Evolutionary conservation across 2,329 filamentous ascomycete species (phyloP).

Genomic region (Phyllosticta citribraziliensis): DNA sequence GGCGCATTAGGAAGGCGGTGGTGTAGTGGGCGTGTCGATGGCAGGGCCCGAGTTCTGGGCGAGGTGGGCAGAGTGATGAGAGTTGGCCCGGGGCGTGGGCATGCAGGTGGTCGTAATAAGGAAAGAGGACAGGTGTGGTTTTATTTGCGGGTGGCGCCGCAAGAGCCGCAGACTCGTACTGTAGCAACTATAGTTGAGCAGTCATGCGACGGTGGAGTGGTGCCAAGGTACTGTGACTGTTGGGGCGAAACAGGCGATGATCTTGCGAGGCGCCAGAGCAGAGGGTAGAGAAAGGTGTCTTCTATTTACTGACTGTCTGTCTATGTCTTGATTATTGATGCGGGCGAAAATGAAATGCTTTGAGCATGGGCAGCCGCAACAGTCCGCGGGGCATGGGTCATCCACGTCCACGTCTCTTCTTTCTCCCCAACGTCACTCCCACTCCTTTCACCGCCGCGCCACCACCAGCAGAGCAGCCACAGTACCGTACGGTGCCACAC

Average conservation of each 20-base stretch:
- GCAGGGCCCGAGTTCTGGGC: background rate
- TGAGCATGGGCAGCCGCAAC: background rate
- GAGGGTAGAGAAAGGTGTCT: background rate
- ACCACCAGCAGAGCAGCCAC: too few species aligned
- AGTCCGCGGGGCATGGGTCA: background rate
- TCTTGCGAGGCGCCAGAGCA: too few species aligned
- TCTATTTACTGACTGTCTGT: background rate
- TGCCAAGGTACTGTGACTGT: background rate
- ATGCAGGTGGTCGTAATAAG: background rate
- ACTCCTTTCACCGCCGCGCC: too few species aligned
- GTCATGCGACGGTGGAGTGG: constrained; percentile 3
- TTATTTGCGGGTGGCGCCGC: background rate
- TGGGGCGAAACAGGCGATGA: too few species aligned
- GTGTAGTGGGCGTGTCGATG: constrained; percentile 15
- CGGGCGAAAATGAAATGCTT: too few species aligned
- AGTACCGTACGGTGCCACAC: too few species aligned
- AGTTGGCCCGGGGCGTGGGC: background rate
- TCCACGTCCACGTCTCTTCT: background rate
- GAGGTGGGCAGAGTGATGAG: background rate
- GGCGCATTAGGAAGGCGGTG: constrained; percentile 34
- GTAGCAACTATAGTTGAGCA: background rate
- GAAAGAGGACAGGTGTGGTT: constrained; percentile 31
- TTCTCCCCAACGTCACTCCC: too few species aligned
- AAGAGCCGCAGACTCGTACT: background rate
- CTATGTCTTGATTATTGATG: background rate